Evolutionary conservation across 371 early-diverging fungal species (phyloP).

Genomic region (Mortierella sp.): DNA sequence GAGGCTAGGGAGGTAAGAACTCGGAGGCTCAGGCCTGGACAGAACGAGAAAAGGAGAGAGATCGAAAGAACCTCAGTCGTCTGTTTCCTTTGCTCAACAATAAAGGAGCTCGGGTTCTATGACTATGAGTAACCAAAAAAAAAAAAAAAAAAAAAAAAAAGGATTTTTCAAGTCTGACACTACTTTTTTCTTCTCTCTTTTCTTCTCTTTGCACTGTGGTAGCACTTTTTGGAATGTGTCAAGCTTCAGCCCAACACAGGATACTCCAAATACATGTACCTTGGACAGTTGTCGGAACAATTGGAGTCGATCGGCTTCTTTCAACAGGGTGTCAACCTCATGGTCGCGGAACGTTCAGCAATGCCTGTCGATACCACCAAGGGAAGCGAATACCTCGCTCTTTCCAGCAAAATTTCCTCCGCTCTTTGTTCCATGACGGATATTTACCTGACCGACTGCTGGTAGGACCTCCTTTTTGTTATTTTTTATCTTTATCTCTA

Average conservation of each 20-base stretch:
- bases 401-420: slow-evolving; percentile 77
- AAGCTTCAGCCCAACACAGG: slow-evolving; percentile 75
- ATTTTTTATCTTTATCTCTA: background rate
- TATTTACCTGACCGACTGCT: slow-evolving; percentile 96
- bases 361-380: slow-evolving; percentile 45
- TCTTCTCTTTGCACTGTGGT: slow-evolving; percentile 1
- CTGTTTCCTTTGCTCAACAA: too few relatives aligned
- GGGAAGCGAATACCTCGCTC: slow-evolving; percentile 57
- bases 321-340: slow-evolving; percentile 82
- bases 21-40: too few relatives aligned
- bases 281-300: slow-evolving; percentile 87
- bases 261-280: slow-evolving; percentile 86
- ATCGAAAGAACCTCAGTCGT: too few relatives aligned
- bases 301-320: slow-evolving; percentile 83
- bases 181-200: background rate
- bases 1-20: slow-evolving; percentile 71
- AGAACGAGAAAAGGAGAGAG: too few relatives aligned
- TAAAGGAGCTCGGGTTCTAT: too few relatives aligned
- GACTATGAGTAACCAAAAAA: background rate
- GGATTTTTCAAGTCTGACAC: too few relatives aligned
- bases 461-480: slow-evolving; percentile 61
- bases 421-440: slow-evolving; percentile 95
- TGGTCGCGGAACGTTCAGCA: slow-evolving; percentile 61
- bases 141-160: slow-evolving; percentile 1
- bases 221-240: slow-evolving; percentile 77